Conservation (phyloP, 257 asterid genomes). For the Verbena officinalis region DNA sequence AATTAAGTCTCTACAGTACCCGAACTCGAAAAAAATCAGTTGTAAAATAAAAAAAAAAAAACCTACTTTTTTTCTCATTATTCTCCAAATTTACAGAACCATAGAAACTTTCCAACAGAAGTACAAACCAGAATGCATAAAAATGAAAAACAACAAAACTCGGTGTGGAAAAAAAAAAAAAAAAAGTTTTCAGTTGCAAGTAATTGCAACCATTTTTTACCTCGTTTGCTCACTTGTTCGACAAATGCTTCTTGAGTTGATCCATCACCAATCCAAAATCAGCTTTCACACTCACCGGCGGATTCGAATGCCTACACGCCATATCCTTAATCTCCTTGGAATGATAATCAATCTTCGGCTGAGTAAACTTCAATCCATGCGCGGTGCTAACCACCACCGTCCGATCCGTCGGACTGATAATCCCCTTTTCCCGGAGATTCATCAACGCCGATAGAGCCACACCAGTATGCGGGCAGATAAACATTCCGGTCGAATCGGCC, state of each 20-base stretch:
- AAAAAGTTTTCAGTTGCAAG: no score
- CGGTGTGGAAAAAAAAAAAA: no score
- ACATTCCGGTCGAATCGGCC: slow-evolving; percentile 71
- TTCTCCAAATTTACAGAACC: no score
- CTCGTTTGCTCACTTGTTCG: no score
- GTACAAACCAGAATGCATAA: no score
- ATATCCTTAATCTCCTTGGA: slow-evolving; percentile 41
- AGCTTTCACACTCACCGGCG: slow-evolving; percentile 51
- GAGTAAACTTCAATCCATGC: slow-evolving; percentile 61
- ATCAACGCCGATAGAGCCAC: slow-evolving; percentile 58
- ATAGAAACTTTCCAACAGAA: no score
- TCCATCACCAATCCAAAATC: slow-evolving; percentile 59
- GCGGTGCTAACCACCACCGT: slow-evolving; percentile 69
- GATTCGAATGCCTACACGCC: slow-evolving; percentile 46
- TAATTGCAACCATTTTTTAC: no score
- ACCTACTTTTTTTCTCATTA: no score
- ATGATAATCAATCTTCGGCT: slow-evolving; percentile 60
- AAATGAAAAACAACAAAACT: no score
- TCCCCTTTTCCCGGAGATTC: slow-evolving; percentile 46
- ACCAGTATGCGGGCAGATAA: slow-evolving; percentile 60
- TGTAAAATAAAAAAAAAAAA: no score
- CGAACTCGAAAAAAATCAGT: no score
- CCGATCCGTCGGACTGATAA: slow-evolving; percentile 47
- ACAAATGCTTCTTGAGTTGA: slow-evolving; percentile 40
- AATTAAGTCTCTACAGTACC: no score